Percentiles rank a stretch among this genome's conserved stretches.
phyloP scores from a whole-genome alignment of 345 rosid genomes.

The Erucastrum elatum region DNA sequence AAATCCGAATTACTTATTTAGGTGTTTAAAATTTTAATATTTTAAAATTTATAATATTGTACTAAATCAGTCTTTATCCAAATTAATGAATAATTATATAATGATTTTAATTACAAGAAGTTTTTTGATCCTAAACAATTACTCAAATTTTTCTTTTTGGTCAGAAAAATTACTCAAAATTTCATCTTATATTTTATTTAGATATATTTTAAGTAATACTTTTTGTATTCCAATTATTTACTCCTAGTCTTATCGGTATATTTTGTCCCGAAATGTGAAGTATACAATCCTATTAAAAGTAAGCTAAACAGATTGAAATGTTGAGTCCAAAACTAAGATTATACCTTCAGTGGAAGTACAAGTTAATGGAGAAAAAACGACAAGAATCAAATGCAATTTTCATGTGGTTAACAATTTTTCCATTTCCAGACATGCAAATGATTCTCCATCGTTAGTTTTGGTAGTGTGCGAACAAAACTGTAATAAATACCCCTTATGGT shows the following conservation, averaged over 20 bases:
- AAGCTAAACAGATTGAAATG: background rate
- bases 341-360: background rate
- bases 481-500: conserved; percentile 5
- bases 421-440: conserved; percentile 21
- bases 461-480: conserved; percentile 10
- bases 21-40: background rate
- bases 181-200: background rate
- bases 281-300: background rate
- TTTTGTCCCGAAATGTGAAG: background rate
- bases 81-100: background rate
- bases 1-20: background rate
- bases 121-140: background rate
- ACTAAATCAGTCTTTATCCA: background rate
- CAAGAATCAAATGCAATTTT: conserved; percentile 18
- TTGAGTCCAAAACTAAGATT: background rate
- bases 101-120: background rate
- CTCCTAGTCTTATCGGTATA: background rate
- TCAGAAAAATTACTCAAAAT: background rate
- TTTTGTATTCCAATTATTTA: background rate
- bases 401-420: conserved; percentile 7
- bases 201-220: background rate
- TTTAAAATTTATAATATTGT: background rate
- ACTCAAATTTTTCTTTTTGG: background rate
- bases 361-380: background rate
- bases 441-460: conserved; percentile 4